phyloP scores from a whole-genome alignment of 148 eudicot genomes.

The Vaccinium corymbosum region DNA sequence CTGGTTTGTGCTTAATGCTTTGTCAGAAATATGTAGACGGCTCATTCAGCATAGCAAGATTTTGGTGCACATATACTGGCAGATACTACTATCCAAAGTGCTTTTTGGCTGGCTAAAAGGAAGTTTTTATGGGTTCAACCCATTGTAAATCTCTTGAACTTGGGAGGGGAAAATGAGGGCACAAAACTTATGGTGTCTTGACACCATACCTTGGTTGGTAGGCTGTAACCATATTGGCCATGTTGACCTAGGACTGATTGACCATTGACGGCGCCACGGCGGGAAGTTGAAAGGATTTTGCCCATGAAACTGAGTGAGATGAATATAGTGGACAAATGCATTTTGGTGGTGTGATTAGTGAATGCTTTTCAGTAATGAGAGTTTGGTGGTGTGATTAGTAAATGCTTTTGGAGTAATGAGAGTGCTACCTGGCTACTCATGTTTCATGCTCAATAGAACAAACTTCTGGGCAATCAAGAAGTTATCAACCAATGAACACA shows the following conservation, averaged over 20 bases:
- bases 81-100: conserved; percentile 4
- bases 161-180: background rate
- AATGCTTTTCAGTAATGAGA: background rate
- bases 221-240: background rate
- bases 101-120: background rate
- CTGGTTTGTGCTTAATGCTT: background rate
- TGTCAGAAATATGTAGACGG: background rate
- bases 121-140: background rate
- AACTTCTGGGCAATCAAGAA: conserved; percentile 6
- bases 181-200: background rate
- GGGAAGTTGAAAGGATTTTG: background rate
- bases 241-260: background rate
- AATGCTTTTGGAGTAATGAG: background rate
- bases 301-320: conserved; percentile 4
- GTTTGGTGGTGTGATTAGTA: background rate
- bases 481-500: background rate
- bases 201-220: background rate
- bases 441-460: background rate
- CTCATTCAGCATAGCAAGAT: background rate
- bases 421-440: background rate
- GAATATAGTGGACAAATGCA: background rate
- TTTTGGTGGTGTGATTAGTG: background rate
- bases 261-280: background rate
- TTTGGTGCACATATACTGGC: background rate
- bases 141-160: background rate